A percentile compares a stretch with the other conserved stretches of the same genome.
These are phyloP conservation scores for Dactylellina parvicollis DNA, from an alignment of 2,329 filamentous ascomycete genomes.

Conservation along the genomic window DNA sequence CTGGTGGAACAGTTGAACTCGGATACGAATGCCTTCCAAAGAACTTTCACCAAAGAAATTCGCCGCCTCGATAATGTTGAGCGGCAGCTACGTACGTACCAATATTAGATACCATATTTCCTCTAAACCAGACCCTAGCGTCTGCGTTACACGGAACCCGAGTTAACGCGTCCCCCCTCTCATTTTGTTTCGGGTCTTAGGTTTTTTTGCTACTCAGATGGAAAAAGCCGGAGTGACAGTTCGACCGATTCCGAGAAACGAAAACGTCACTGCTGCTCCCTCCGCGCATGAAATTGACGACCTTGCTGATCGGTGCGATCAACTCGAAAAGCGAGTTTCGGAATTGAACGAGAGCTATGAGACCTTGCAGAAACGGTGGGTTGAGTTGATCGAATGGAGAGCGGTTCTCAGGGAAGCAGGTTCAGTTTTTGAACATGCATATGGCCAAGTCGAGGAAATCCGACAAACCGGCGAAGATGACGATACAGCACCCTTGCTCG, in stretches of 20 bases:
- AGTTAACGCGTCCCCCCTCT: too few relatives aligned
- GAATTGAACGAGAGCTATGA: conserved; percentile 98
- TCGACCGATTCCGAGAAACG: conserved; percentile 89
- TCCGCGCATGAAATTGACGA: conserved; percentile 96
- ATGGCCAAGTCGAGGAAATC: conserved; percentile 96
- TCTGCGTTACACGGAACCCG: too few relatives aligned
- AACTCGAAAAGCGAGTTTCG: conserved; percentile 87
- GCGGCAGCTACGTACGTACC: conserved; percentile 84
- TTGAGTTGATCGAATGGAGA: conserved; percentile 96
- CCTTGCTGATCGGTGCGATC: conserved; percentile 89
- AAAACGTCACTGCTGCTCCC: conserved; percentile 83
- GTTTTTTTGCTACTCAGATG: conserved; percentile 96
- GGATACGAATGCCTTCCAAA: conserved; percentile 91
- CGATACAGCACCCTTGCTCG: conserved; percentile 86
- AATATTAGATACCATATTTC: not conserved
- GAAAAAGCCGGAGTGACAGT: conserved; percentile 88
- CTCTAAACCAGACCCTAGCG: too few relatives aligned
- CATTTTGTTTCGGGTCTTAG: conserved; percentile 62
- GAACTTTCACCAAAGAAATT: conserved; percentile 97
- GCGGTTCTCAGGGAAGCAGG: conserved; percentile 97
- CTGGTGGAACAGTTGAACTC: conserved; percentile 79
- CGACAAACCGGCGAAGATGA: conserved; percentile 77
- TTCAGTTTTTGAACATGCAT: conserved; percentile 95
- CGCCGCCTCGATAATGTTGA: conserved; percentile 97
- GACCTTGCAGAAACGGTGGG: conserved; percentile 95